Evolutionary conservation across 164 flowering plant genomes (phyloP).

Genomic region (Warburgia ugandensis): DNA sequence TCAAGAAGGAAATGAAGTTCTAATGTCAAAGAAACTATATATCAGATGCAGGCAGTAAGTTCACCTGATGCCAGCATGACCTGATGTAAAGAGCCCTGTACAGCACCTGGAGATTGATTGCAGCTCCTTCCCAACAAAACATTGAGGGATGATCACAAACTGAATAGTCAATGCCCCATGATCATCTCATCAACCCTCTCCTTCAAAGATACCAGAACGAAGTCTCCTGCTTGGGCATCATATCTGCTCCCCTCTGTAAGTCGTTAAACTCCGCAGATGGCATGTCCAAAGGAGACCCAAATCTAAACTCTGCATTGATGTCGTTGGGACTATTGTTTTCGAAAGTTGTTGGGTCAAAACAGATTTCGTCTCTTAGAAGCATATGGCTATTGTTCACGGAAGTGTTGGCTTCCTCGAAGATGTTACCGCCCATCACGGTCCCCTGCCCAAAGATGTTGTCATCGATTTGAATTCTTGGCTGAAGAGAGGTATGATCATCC

Average conservation of each 20-base stretch:
- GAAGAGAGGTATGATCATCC: slow-evolving; percentile 21
- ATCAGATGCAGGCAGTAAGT: neutral
- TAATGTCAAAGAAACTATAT: neutral
- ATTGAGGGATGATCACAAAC: neutral
- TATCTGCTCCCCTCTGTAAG: slow-evolving; percentile 24
- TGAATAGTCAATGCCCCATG: neutral
- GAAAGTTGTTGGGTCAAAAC: slow-evolving; percentile 37
- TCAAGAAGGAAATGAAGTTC: neutral
- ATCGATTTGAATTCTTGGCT: slow-evolving; percentile 25
- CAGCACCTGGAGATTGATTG: slow-evolving; percentile 4
- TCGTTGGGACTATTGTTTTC: slow-evolving; percentile 25
- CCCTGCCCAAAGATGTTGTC: slow-evolving; percentile 28
- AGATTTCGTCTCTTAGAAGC: slow-evolving; percentile 28
- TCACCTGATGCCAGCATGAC: slow-evolving; percentile 1
- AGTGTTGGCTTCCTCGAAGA: slow-evolving; percentile 25
- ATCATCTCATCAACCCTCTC: neutral
- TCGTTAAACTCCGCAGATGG: slow-evolving; percentile 27
- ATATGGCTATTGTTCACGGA: slow-evolving; percentile 19
- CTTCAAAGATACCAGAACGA: slow-evolving; percentile 42
- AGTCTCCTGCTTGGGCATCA: slow-evolving; percentile 30
- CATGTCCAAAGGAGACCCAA: slow-evolving; percentile 46
- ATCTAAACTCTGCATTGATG: slow-evolving; percentile 20
- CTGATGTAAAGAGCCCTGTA: slow-evolving; percentile 5
- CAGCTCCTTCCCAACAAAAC: neutral
- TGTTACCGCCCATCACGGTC: slow-evolving; percentile 23